Base-by-base conservation (phyloP, 2,329 filamentous ascomycete species). In the Colletotrichum gloeosporioides region DNA sequence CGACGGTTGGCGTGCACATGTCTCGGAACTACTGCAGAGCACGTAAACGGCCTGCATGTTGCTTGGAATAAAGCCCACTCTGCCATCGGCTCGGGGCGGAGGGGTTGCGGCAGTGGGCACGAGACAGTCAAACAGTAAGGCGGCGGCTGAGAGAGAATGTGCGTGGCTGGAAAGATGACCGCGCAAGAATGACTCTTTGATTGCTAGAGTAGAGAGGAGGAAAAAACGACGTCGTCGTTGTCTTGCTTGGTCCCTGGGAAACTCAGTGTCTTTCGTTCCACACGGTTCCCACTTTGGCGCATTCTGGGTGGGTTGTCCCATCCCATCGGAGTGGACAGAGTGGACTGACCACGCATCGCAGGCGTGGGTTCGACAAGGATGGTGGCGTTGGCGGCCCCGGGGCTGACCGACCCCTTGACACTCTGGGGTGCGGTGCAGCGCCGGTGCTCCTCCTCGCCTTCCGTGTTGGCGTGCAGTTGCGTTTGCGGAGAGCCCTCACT, bases 301-400 rank as follows among this genome's bases (percentile, higher is more conserved):
- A 64, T 49, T 49, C 44, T 49, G n/a, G 18, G 74, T 74, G 74
- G 70, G 66, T 59, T 73, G 71, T 74, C 25, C 70, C 74, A 69
- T 74, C n/a, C 65, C 74, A 69, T 74, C 65, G 12, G 65, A 76
- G 64, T 76, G 64, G 74, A 49, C 64, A 44, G 74, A 76, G 57
- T 76, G 64, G 74, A 59, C 64, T 32, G 74, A 73, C 74, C 70
- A 65, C 74, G 74, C 73, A 64, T 69, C 69, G 31, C 57, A 61
- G 72, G 49, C 27, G 72, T 73, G 70, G 73, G 13, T 72, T 67
- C 15, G 73, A 57, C 73, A 75, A 13, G 71, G 70, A 55, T 73
- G 59, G 15, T 36, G 27, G 63, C 64, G 70, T 63, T 63, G 44
- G 44, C 44, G 44, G 44, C 44, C 44, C 44, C 44, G 44, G 44